Evolutionary conservation across 1,284 basidiomycete genomes (phyloP), one percentile per base, ranked within the genome.

Genomic region (Cryptococcus hybrid): DNA sequence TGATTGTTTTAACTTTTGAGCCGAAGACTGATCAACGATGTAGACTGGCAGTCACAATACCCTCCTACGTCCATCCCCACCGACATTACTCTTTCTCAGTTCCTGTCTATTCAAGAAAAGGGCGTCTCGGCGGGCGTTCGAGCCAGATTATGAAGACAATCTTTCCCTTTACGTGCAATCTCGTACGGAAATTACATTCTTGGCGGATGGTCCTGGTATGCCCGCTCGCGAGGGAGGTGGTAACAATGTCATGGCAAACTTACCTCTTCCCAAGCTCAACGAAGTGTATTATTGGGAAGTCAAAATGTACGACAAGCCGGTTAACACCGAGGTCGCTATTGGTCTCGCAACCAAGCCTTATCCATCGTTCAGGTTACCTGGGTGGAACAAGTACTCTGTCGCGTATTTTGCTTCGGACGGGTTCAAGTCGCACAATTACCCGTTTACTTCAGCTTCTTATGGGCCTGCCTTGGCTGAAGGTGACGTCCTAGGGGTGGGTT

Each of bases 281-380:
- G 93, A 97, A 75, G 92, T 95, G 11, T 97, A 97, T 76, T 97
- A 97, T 75, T 97, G 90, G 89, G 93, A 97, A 74, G 89, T 92
- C 62, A 97, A 97, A 80, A 89, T 96, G 87, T 97, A 92, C 74
- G 93, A 97, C 77, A 88, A 95, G 59, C 90, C 92, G 5, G 81
- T 84, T 59, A 81, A 83, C 1, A 96, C 92, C 7, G 90, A 84
- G 49, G 87, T 95, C 34, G 86, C 90, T 15, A 85, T 97, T 54
- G 93, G 93, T 42, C 79, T 97, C 39, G 91, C 94, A 12, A 97
- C 93, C 1, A 97, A 96, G 77, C 93, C 93, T 7, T 97, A 91
- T 75, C 93, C 93, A 6, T 84, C 86, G 5, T 97, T 97, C 82
- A 84, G 93, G 52, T 82, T 97, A 51, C 94, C 93, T 8, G 95